phyloP scores from a whole-genome alignment of 2,329 filamentous ascomycete genomes.

The Colletotrichum horii region DNA sequence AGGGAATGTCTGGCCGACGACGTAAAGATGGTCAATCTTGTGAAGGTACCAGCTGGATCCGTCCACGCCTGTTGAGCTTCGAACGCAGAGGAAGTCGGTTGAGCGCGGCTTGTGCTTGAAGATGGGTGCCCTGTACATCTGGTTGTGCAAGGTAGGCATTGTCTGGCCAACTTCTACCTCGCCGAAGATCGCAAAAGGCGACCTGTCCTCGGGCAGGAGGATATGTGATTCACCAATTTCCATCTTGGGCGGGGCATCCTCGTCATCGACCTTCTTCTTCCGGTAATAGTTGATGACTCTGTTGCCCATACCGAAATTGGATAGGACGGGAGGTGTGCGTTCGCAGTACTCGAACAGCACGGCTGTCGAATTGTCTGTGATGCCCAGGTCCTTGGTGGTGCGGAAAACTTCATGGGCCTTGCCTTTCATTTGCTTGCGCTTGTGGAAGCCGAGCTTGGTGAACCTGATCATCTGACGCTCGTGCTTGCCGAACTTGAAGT shows the following conservation, averaged over 20 bases:
- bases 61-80: conserved; percentile 79
- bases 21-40: conserved; percentile 88
- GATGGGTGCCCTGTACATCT: conserved; percentile 93
- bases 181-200: conserved; percentile 94
- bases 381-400: conserved; percentile 79
- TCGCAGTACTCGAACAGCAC: conserved; percentile 96
- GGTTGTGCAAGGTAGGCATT: conserved; percentile 89
- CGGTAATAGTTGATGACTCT: conserved; percentile 97
- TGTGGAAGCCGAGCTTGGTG: conserved; percentile 72
- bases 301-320: conserved; percentile 97
- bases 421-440: conserved; percentile 82
- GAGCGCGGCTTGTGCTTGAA: conserved; percentile 82
- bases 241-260: conserved; percentile 75
- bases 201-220: conserved; percentile 90
- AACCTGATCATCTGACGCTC: conserved; percentile 75
- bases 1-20: conserved; percentile 92
- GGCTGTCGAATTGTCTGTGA: conserved; percentile 87
- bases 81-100: conserved; percentile 86
- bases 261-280: conserved; percentile 75
- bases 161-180: conserved; percentile 90
- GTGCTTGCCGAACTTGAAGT: conserved; percentile 73
- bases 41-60: conserved; percentile 83
- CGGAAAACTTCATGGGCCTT: conserved; percentile 81
- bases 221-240: conserved; percentile 90
- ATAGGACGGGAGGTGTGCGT: conserved; percentile 87